phyloP scores from a whole-genome alignment of 2,329 filamentous ascomycete species.

The Monosporascus sp. region DNA sequence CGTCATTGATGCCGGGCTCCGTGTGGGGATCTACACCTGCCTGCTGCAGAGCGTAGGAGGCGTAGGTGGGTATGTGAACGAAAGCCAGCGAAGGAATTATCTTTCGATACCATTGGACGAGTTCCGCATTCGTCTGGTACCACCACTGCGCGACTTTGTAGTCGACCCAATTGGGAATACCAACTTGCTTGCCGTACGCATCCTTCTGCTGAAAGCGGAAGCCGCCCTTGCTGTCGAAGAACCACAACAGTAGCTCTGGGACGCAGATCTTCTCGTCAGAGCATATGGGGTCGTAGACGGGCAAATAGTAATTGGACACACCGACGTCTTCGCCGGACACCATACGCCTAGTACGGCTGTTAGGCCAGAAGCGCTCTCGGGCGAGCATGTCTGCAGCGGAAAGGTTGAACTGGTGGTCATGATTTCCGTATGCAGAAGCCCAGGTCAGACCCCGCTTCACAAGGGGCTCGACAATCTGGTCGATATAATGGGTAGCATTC shows the following conservation, averaged over 20 bases:
- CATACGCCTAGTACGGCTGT: constrained; percentile 37
- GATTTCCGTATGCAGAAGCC: constrained; percentile 69
- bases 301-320: constrained; percentile 43
- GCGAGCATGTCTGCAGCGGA: constrained; percentile 39
- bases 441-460: constrained; percentile 51
- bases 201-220: constrained; percentile 39
- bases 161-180: constrained; percentile 42
- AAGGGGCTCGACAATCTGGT: constrained; percentile 55
- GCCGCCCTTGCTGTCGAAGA: constrained; percentile 65
- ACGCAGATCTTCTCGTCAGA: constrained; percentile 23
- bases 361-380: constrained; percentile 35
- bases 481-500: constrained; percentile 54
- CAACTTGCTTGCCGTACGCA: constrained; percentile 22
- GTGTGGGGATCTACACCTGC: constrained; percentile 31
- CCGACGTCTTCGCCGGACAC: constrained; percentile 31
- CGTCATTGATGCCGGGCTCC: constrained; percentile 43
- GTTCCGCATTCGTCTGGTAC: constrained; percentile 23
- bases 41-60: constrained; percentile 35
- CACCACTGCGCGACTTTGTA: constrained; percentile 42
- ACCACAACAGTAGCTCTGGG: constrained; percentile 57
- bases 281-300: constrained; percentile 36
- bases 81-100: constrained; percentile 42
- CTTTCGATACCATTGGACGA: constrained; percentile 27
- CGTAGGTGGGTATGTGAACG: constrained; percentile 44
- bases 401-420: constrained; percentile 59